A percentile compares a stretch with the other conserved stretches of the same genome.
These are phyloP conservation scores for Colletotrichum sp. DNA, from an alignment of 2,329 filamentous ascomycete genomes.

Conservation along the genomic window DNA sequence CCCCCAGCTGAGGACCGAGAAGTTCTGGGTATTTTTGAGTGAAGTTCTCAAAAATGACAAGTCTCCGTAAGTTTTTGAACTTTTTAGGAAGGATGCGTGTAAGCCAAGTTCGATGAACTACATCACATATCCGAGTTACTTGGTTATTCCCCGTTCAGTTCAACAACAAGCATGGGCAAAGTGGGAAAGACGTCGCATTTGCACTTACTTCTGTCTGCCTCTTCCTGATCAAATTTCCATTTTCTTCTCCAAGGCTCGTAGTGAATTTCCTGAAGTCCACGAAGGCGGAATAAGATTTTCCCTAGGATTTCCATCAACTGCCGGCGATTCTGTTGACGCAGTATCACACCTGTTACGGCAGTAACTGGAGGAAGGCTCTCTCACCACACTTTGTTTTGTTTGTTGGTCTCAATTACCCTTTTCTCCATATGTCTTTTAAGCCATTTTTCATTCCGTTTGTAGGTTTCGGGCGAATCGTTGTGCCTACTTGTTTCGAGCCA, in stretches of 20 bases:
- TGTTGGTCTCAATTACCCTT: background rate
- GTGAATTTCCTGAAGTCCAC: background rate
- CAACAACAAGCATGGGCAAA: background rate
- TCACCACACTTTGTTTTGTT: background rate
- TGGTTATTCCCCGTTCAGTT: background rate
- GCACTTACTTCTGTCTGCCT: background rate
- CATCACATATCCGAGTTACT: no score
- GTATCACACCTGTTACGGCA: background rate
- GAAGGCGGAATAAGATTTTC: background rate
- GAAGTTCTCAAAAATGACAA: background rate
- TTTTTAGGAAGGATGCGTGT: fast-evolving
- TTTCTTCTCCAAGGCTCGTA: background rate
- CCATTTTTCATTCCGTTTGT: background rate
- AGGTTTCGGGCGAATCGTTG: background rate
- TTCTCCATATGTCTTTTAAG: background rate
- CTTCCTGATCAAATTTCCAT: background rate
- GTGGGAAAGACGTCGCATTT: background rate
- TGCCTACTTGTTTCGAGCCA: background rate
- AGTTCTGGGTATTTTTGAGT: background rate
- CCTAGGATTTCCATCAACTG: background rate
- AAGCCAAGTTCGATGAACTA: no score
- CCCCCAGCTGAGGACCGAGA: background rate
- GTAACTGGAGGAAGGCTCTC: background rate
- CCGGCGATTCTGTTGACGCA: background rate
- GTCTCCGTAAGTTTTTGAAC: background rate